Evolutionary conservation across 2,329 filamentous ascomycete species (phyloP), one percentile per base, ranked within the genome.

Genomic region (Diaporthe citrichinensis): DNA sequence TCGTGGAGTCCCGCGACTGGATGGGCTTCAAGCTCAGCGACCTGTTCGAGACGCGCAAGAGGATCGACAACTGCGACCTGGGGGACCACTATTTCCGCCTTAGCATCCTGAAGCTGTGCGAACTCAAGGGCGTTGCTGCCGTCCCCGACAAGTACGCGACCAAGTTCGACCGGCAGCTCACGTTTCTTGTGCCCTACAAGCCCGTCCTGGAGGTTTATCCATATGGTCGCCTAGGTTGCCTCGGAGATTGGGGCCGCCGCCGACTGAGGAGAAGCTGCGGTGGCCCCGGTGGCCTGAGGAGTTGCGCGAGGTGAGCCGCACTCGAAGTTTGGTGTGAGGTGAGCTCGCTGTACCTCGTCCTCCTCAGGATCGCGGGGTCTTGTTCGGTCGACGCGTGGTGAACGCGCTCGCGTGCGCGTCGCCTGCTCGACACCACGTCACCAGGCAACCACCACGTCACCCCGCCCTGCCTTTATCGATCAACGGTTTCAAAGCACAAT

Each of bases 341-440:
- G 7, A 5, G n/a, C 0, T 5, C 9, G 12, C 59, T 46, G n/a
- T 1, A 17, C 0, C 1, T 41, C 2, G n/a, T 28, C n/a, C 12
- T 1, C 7, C 25, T 15, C 1, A 31, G 20, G n/a, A 17, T 28
- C 0, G 41, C 20, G 17, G 4, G 1, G 4, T 14, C 17, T 34
- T 20, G 61, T n/a, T 28, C 20, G 39, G 9, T n/a, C 17, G 17
- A 46, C 41, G 61, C 61, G 57, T 59, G 31, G 17, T 31, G 1
- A 39, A 17, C 41, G 61, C n/a, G 28, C 25, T 14, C 28, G 44
- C 20, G 20, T 5, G 39, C 61, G 12, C 28, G 15, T 46, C 17
- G 28, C 61, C 39, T 46, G 25, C 25, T 15, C 39, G 39, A 4
- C 17, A 41, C 25, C 61, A 23, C 28, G 9, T 2, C 61, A 67